These are phyloP conservation scores for Parathielavia appendiculata DNA, from an alignment of 495 filamentous ascomycete species.

Conservation along the genomic window DNA sequence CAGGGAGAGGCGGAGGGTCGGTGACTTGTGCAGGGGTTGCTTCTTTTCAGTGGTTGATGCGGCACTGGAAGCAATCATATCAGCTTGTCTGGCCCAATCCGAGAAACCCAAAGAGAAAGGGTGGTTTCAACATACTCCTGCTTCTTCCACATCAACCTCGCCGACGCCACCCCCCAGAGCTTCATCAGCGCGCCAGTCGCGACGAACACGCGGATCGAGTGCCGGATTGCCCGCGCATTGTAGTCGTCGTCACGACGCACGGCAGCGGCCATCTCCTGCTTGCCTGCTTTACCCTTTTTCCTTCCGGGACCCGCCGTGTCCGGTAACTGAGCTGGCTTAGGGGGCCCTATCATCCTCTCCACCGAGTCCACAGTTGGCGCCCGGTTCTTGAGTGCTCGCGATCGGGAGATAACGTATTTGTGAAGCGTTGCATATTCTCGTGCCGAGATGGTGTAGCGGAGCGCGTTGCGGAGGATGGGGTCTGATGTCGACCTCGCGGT, in stretches of 20 bases:
- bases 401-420: slow-evolving; percentile 66
- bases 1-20: slow-evolving; percentile 70
- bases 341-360: slow-evolving; percentile 44
- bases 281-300: slow-evolving; percentile 25
- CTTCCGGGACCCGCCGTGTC: slow-evolving; percentile 6
- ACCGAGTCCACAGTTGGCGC: slow-evolving; percentile 52
- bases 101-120: neutral
- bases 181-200: slow-evolving; percentile 65
- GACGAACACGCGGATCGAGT: slow-evolving; percentile 69
- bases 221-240: slow-evolving; percentile 73
- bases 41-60: slow-evolving; percentile 30
- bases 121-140: slow-evolving; percentile 37
- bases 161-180: slow-evolving; percentile 56
- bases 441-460: slow-evolving; percentile 77
- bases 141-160: slow-evolving; percentile 40
- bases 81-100: neutral
- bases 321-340: slow-evolving; percentile 6
- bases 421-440: slow-evolving; percentile 81
- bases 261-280: slow-evolving; percentile 1
- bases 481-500: slow-evolving; percentile 46
- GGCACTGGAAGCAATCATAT: neutral
- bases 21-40: slow-evolving; percentile 57
- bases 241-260: slow-evolving; percentile 53
- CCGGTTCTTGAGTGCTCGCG: slow-evolving; percentile 53
- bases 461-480: slow-evolving; percentile 66